A percentile compares a stretch with the other conserved stretches of the same genome.
phyloP scores from a whole-genome alignment of 106 monocot species.

The Dioscorea dumetorum region DNA sequence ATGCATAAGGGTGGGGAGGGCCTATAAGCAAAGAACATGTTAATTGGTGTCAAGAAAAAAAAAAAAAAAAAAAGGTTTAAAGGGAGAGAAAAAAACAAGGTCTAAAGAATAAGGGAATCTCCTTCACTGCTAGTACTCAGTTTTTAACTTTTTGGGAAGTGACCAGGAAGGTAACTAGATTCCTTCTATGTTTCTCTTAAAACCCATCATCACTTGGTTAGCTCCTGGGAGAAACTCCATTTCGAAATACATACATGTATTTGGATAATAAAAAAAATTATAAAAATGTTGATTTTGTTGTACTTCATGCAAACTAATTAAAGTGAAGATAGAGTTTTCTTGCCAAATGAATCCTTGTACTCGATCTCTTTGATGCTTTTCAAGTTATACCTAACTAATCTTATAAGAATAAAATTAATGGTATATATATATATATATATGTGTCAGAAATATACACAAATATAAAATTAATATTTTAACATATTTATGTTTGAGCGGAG shows the following conservation, averaged over 20 bases:
- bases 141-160: conserved; percentile 61
- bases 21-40: conserved; percentile 77
- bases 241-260: no score
- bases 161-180: conserved; percentile 91
- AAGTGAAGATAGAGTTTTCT: no score
- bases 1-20: neutral
- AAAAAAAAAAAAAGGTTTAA: conserved; percentile 36
- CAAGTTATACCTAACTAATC: neutral
- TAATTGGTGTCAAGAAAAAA: conserved; percentile 13
- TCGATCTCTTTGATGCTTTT: neutral
- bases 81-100: conserved; percentile 9
- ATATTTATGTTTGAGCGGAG: no score
- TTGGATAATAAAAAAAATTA: no score
- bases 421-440: neutral
- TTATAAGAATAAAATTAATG: neutral
- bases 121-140: conserved; percentile 31
- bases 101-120: conserved; percentile 42
- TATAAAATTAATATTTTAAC: no score
- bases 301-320: no score
- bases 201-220: neutral
- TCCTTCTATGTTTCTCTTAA: conserved; percentile 19
- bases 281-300: no score
- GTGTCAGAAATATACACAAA: no score
- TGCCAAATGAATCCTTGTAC: neutral
- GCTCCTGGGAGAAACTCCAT: no score